Evolutionary conservation across 192 early-diverging fungal species (phyloP).

Genomic region (Coemansia sp.): DNA sequence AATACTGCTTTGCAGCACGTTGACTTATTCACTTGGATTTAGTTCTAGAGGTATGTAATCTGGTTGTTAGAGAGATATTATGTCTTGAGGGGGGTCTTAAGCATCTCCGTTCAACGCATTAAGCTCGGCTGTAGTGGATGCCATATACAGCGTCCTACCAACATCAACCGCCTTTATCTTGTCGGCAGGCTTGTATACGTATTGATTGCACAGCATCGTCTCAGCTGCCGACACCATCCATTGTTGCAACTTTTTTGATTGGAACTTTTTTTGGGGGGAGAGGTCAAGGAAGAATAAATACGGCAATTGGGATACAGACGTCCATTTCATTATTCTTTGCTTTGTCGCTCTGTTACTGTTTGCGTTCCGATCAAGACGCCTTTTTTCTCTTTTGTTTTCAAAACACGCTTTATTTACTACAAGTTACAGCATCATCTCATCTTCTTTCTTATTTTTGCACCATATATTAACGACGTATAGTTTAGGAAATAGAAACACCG

Average conservation of each 20-base stretch:
- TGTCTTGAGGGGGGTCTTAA: background rate
- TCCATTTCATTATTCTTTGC: background rate
- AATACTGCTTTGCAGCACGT: background rate
- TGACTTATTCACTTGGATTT: background rate
- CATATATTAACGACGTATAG: background rate
- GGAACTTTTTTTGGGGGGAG: background rate
- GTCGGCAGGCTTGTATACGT: too few relatives aligned
- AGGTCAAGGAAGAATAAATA: background rate
- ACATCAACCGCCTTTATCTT: too few relatives aligned
- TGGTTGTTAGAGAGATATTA: background rate
- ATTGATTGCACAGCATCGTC: too few relatives aligned
- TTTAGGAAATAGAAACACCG: conserved; percentile 3
- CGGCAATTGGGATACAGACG: background rate
- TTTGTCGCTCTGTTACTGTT: background rate
- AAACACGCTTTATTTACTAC: conserved; percentile 11
- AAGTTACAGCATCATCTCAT: background rate
- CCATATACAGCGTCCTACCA: too few relatives aligned
- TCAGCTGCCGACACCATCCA: too few relatives aligned
- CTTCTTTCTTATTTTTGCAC: background rate
- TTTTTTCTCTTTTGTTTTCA: conserved; percentile 10
- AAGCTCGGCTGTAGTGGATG: too few relatives aligned
- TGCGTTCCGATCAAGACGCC: conserved; percentile 1
- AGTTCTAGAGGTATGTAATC: background rate
- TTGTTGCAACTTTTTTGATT: too few relatives aligned
- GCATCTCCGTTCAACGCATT: too few relatives aligned